Evolutionary conservation across 2,329 filamentous ascomycete species (phyloP), one percentile per base, ranked within the genome.

Genomic region (Aspergillus intermedius): DNA sequence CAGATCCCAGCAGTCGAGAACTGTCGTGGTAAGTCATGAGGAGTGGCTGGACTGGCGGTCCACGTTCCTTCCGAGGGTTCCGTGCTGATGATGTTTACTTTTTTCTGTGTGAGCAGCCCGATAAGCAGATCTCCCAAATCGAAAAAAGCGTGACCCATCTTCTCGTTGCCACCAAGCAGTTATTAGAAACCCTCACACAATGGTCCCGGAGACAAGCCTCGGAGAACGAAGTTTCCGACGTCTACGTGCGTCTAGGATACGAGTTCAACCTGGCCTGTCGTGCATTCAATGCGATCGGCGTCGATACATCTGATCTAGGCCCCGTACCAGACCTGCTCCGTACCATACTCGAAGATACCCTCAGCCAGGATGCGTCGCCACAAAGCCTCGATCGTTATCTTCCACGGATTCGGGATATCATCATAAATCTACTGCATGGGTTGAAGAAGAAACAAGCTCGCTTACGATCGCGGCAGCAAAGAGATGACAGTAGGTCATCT

Each of bases 181-280:
- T 98, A 2, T 84, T 98, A 53, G 93, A 98, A 74, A 98, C 91
- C 5, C 77, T 98, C 53, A 98, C 93, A 42, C 87, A 95, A 77
- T 98, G 93, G 93, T 98, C 93, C 51, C 88, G 91, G 49, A 86
- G 88, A 53, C 84, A 87, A 61, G 91, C 93, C 47, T 91, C 89
- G 54, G 93, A 98, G 71, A 87, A 86, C 53, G 88, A 97, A 67
- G 93, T 98, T 51, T 97, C 93, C 10, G 93, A 98, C 68, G 93
- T 98, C 60, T 98, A 98, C 66, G 93, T 98, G 52, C 86, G 93
- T 52, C 76, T 98, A 53, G 93, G 93, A 42, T 98, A 98, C 72
- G 93, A 98, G 71, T 98, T 98, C 78, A 98, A 98, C 72, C 93
- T 98, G 75, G 93, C 93, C 23, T 97, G 91, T 69, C 86, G 93